Evolutionary conservation across 192 early-diverging fungal genomes (phyloP).

Genomic region (Kappamyces sp.): DNA sequence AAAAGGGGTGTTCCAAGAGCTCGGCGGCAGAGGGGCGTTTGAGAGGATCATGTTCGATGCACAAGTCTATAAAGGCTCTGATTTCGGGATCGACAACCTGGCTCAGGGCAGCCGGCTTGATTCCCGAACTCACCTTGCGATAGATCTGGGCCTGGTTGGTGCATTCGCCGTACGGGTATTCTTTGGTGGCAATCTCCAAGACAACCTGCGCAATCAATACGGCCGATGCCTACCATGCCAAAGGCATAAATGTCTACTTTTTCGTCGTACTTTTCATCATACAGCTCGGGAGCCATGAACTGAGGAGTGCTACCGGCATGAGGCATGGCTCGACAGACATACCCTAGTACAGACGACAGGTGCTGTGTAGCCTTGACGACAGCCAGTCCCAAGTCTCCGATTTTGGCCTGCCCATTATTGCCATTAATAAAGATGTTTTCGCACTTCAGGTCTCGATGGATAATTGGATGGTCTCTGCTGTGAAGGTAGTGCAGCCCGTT

Average conservation of each 20-base stretch:
- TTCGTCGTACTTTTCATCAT: conserved; percentile 83
- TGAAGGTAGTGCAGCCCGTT: conserved; percentile 76
- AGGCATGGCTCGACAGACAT: conserved; percentile 5
- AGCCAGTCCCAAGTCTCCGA: conserved; percentile 78
- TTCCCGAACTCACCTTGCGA: conserved; percentile 66
- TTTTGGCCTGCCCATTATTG: conserved; percentile 80
- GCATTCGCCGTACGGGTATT: conserved; percentile 84
- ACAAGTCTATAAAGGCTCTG: conserved; percentile 61
- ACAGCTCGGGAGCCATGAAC: conserved; percentile 89
- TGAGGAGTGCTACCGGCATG: conserved; percentile 54
- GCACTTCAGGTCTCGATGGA: conserved; percentile 61
- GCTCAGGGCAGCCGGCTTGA: conserved; percentile 63
- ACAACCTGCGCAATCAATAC: conserved; percentile 15
- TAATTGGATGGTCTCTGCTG: conserved; percentile 70
- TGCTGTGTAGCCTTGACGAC: conserved; percentile 60
- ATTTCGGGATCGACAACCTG: conserved; percentile 62
- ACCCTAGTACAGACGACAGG: conserved; percentile 66
- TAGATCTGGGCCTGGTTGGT: conserved; percentile 81
- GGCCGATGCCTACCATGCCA: conserved; percentile 60
- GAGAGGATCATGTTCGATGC: conserved; percentile 50
- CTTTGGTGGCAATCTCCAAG: conserved; percentile 60
- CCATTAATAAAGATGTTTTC: conserved; percentile 88
- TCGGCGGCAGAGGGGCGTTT: conserved; percentile 41
- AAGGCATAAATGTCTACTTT: conserved; percentile 88
- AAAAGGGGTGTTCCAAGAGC: conserved; percentile 41